phyloP scores from a whole-genome alignment of 2,329 filamentous ascomycete species.

The Phymatotrichopsis omnivora region DNA sequence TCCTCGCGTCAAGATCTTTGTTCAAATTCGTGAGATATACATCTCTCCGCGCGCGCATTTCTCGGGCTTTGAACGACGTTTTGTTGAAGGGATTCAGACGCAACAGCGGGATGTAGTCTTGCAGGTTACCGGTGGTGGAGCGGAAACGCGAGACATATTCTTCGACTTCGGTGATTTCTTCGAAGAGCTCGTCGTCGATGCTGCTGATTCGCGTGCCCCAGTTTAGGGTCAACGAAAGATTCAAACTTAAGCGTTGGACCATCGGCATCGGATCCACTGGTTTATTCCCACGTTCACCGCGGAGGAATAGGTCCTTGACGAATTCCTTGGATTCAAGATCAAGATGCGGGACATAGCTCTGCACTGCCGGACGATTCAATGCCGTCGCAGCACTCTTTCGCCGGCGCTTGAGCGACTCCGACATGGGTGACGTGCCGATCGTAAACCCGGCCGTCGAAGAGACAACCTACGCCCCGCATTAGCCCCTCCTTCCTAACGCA shows the following conservation, averaged over 20 bases:
- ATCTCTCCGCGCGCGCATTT: conserved; percentile 59
- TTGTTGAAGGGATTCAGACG: conserved; percentile 54
- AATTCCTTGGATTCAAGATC: conserved; percentile 64
- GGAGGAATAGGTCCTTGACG: conserved; percentile 59
- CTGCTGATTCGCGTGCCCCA: conserved; percentile 69
- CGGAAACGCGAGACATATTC: conserved; percentile 65
- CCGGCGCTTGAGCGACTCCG: conserved; percentile 66
- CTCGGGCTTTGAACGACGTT: conserved; percentile 51
- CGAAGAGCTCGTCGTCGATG: conserved; percentile 54
- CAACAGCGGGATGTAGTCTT: conserved; percentile 71
- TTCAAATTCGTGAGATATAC: conserved; percentile 53
- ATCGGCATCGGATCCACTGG: conserved; percentile 64
- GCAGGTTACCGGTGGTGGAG: conserved; percentile 72
- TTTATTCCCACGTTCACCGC: conserved; percentile 50
- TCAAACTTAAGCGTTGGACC: conserved; percentile 66
- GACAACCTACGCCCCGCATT: too few relatives aligned
- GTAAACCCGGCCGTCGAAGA: conserved; percentile 69
- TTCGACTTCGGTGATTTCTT: conserved; percentile 67
- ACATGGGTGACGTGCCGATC: conserved; percentile 75
- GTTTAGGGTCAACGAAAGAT: conserved; percentile 66
- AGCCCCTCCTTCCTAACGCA: too few relatives aligned
- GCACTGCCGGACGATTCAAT: conserved; percentile 63
- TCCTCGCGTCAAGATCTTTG: conserved; percentile 49
- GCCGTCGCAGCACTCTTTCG: conserved; percentile 71
- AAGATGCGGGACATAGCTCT: conserved; percentile 72